Evolutionary conservation across 805 yeast species (phyloP).

Genomic region (Phaffomyces opuntiae): DNA sequence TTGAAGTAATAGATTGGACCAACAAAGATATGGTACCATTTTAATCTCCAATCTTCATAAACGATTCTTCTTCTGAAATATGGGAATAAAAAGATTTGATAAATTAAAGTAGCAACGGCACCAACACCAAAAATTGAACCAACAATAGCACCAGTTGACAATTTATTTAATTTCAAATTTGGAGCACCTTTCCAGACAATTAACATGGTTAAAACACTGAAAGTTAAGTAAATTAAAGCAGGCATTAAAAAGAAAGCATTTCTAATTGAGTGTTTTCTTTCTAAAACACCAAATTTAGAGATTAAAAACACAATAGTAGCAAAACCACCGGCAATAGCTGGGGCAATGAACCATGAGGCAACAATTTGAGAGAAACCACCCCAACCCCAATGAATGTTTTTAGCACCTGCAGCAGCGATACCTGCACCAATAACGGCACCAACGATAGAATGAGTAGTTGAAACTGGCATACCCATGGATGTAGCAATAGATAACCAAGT

Average conservation of each 20-base stretch:
- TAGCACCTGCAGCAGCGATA: conserved; percentile 62
- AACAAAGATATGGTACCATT: conserved; percentile 43
- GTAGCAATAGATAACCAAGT: conserved; percentile 66
- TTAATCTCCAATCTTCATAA: conserved; percentile 59
- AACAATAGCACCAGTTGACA: conserved; percentile 44
- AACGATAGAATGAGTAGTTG: conserved; percentile 73
- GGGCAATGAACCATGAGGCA: conserved; percentile 80
- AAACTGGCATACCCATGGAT: conserved; percentile 64
- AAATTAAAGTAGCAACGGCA: conserved; percentile 45
- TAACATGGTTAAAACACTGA: conserved; percentile 63
- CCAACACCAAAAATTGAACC: conserved; percentile 64
- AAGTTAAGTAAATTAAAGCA: conserved; percentile 49
- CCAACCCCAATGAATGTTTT: conserved; percentile 70
- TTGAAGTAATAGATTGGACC: conserved; percentile 55
- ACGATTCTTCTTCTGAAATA: conserved; percentile 54
- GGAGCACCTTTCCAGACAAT: conserved; percentile 82
- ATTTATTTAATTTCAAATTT: conserved; percentile 45
- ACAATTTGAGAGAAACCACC: conserved; percentile 60
- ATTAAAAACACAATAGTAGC: conserved; percentile 52
- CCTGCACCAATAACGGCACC: conserved; percentile 74
- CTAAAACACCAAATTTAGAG: conserved; percentile 56
- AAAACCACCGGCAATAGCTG: conserved; percentile 57
- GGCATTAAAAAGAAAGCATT: conserved; percentile 56
- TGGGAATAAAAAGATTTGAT: conserved; percentile 51
- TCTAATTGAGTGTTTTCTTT: conserved; percentile 46